A percentile compares a stretch with the other conserved stretches of the same genome.
phyloP scores from a whole-genome alignment of 495 filamentous ascomycete species.

The Penicillium coprophilum region DNA sequence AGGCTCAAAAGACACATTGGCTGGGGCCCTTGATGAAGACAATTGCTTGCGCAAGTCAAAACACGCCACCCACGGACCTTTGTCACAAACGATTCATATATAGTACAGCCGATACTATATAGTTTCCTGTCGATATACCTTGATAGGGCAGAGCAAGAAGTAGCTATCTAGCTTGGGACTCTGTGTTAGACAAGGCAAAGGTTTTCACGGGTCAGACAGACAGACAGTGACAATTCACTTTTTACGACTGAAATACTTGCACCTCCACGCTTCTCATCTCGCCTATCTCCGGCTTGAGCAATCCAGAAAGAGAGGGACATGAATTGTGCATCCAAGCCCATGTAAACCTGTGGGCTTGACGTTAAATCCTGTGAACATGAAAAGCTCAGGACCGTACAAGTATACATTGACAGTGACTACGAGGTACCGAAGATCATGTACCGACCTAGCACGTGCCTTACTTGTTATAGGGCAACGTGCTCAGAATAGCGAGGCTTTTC shows the following conservation, averaged over 20 bases:
- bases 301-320: slow-evolving; percentile 6
- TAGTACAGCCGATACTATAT: slow-evolving; percentile 62
- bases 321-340: slow-evolving; percentile 26
- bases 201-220: slow-evolving; percentile 37
- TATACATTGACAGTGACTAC: slow-evolving; percentile 3
- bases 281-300: slow-evolving; percentile 14
- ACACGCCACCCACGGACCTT: slow-evolving; percentile 28
- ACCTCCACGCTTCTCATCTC: slow-evolving; percentile 24
- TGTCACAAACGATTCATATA: slow-evolving; percentile 42
- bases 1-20: background rate
- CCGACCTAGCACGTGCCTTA: background rate
- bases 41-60: background rate
- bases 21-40: background rate
- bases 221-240: slow-evolving; percentile 45
- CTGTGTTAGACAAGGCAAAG: slow-evolving; percentile 45
- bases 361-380: slow-evolving; percentile 14
- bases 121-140: slow-evolving; percentile 67
- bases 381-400: background rate
- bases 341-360: slow-evolving; percentile 39
- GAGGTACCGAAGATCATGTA: slow-evolving; percentile 1
- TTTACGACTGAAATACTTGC: slow-evolving; percentile 41
- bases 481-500: slow-evolving; percentile 1
- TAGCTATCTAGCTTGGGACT: slow-evolving; percentile 53
- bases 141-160: slow-evolving; percentile 61
- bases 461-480: background rate